Evolutionary conservation across 2,329 filamentous ascomycete genomes (phyloP).

Genomic region (Oidium heveae): DNA sequence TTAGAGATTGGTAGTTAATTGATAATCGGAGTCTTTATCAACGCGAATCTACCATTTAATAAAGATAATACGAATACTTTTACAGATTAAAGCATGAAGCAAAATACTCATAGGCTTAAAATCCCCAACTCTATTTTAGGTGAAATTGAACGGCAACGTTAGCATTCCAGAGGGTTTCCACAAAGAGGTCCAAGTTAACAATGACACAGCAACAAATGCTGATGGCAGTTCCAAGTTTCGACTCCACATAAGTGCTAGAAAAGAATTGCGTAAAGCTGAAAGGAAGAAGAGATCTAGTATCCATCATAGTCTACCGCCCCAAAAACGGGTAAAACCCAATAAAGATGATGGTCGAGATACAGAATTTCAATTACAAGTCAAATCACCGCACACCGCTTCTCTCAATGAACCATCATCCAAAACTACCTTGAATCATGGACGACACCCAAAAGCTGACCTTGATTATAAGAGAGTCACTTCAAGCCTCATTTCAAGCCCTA

Average conservation of each 20-base stretch:
- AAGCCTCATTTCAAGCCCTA: constrained; percentile 4
- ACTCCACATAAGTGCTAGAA: constrained; percentile 7
- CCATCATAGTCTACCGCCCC: constrained; percentile 8
- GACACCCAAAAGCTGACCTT: constrained; percentile 2
- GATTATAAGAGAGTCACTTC: background rate
- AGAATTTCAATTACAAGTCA: constrained; percentile 1
- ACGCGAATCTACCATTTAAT: too few species aligned
- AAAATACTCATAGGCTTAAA: too few species aligned
- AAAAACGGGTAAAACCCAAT: constrained; percentile 9
- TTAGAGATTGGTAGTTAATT: too few species aligned
- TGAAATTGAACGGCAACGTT: too few species aligned
- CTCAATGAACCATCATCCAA: background rate
- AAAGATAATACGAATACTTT: too few species aligned
- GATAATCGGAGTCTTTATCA: too few species aligned
- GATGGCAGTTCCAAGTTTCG: constrained; percentile 4
- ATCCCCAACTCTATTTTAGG: too few species aligned
- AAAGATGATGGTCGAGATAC: background rate
- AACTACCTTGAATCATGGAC: background rate
- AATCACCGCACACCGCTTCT: background rate
- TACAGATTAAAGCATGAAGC: too few species aligned
- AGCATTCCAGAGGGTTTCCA: background rate
- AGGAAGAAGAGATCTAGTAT: constrained; percentile 11
- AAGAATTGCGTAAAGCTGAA: constrained; percentile 13
- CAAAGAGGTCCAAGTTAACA: background rate
- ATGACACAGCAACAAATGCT: constrained; percentile 3